A percentile compares a stretch with the other conserved stretches of the same genome.
Conservation (phyloP, 2,329 filamentous ascomycete genomes). For the Claviceps arundinis region DNA sequence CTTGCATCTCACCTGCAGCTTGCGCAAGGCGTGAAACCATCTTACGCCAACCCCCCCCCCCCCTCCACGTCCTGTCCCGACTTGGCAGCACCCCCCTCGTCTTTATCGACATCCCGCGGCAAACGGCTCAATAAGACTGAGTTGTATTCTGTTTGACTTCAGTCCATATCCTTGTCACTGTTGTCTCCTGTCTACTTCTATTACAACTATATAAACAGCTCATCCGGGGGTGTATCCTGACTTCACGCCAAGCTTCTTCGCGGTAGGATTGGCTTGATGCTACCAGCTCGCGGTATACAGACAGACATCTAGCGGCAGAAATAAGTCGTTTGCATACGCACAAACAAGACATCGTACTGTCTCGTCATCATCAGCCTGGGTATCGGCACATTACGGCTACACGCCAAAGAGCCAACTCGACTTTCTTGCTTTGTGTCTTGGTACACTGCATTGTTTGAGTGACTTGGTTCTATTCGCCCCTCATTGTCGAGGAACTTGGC, state of each 20-base stretch:
- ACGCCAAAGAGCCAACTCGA: constrained; percentile 2
- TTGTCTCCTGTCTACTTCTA: too few relatives aligned
- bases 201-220: not conserved
- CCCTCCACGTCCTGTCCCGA: not conserved
- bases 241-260: not conserved
- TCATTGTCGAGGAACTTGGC: too few relatives aligned
- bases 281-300: not conserved
- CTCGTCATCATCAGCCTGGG: not conserved
- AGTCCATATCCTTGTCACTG: not conserved
- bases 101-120: too few relatives aligned
- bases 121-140: not conserved
- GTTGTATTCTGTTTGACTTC: not conserved
- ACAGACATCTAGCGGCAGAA: not conserved
- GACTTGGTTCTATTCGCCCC: constrained; percentile 1
- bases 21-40: not conserved
- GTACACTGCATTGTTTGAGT: constrained; percentile 10
- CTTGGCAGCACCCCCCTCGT: not conserved
- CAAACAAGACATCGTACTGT: not conserved
- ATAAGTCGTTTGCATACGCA: not conserved
- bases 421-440: constrained; percentile 6
- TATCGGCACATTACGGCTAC: not conserved
- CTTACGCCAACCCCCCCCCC: not conserved
- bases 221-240: not conserved
- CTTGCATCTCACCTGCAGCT: not conserved
- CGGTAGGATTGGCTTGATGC: not conserved